Evolutionary conservation across 257 asterid genomes (phyloP), one percentile per base, ranked within the genome.

Genomic region (Pogostemon cablin): DNA sequence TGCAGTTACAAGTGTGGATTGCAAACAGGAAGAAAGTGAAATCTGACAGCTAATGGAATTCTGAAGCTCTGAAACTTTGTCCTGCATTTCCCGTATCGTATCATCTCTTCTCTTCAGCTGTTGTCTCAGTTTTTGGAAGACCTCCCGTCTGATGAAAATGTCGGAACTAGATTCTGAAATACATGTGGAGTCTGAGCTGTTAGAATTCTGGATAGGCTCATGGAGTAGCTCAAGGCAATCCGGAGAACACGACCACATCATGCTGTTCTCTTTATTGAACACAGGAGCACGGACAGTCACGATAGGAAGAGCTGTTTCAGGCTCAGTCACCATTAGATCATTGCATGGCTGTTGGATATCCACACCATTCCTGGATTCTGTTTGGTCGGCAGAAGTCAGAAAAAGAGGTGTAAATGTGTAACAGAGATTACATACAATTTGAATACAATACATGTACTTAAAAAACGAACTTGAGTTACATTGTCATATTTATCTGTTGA

Each of bases 21-120:
- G 97, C 67, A 89, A 85, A 68, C 84, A 95, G 58, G 96, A 78
- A 37, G 95, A 87, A 78, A 87, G 97, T 10, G 88, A 77, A 65
- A 84, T 66, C 81, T 93, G 95, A 41, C 70, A 41, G 9, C 75
- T 77, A 46, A 91, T 77, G 39, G 93, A 79, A 74, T 76, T 75
- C 72, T 85, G 96, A 73, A 93, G 80, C 62, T 93, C 96, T 0
- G 83, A 85, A 60, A 89, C 82, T 64, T 89, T 96, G 71, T 93
- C 97, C 74, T 93, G 99, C 99, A 91, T 93, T 84, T 93, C 97
- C 41, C 91, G 76, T 72, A 93, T 86, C 86, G 78, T 91, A 39
- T 91, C 99, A 37, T 93, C 99, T 72, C 97, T 81, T 76, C 96
- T 91, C 84, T 93, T 93, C 78, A 93, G 62, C 79, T 93, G 99